These are phyloP conservation scores for Magnusiomyces ingens DNA, from an alignment of 1,139 yeast species.

Conservation along the genomic window DNA sequence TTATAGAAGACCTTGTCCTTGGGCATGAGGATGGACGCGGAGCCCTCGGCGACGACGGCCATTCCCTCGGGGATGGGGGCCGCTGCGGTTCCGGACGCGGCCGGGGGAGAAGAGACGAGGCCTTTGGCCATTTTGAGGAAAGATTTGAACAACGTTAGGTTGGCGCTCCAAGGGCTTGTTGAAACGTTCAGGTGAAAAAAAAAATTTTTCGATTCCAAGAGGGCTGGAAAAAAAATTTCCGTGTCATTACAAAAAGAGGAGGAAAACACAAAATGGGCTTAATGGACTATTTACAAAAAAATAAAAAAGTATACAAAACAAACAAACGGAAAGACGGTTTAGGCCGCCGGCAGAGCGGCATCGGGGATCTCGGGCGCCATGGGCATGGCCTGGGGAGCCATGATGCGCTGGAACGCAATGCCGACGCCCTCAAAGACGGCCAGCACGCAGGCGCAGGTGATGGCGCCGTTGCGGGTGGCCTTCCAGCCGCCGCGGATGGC, in stretches of 20 bases:
- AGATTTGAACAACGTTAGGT: too few species aligned
- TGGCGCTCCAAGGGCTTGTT: too few species aligned
- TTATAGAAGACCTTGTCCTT: conserved; percentile 84
- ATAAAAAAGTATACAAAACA: neutral
- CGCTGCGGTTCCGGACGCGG: too few species aligned
- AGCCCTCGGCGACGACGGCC: conserved; percentile 55
- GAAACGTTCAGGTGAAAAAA: too few species aligned
- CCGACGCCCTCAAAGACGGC: conserved; percentile 99
- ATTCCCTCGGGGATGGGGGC: neutral
- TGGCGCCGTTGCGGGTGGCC: conserved; percentile 93
- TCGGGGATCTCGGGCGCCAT: conserved; percentile 37
- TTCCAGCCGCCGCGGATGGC: conserved; percentile 99
- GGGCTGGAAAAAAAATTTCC: too few species aligned
- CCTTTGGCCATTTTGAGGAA: too few species aligned
- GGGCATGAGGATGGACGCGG: conserved; percentile 72
- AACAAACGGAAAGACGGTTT: neutral
- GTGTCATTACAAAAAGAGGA: too few species aligned
- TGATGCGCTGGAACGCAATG: conserved; percentile 84
- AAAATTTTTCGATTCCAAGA: too few species aligned
- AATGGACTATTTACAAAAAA: too few species aligned
- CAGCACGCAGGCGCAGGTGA: conserved; percentile 92
- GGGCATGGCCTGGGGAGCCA: conserved; percentile 81
- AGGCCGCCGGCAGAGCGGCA: conserved; percentile 16
- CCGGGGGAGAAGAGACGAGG: too few species aligned
- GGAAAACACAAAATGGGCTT: too few species aligned